Percentiles rank a stretch among this genome's conserved stretches.
These are phyloP conservation scores for Gelatoporia subvermispora DNA, from an alignment of 768 basidiomycete genomes.

Conservation along the genomic window DNA sequence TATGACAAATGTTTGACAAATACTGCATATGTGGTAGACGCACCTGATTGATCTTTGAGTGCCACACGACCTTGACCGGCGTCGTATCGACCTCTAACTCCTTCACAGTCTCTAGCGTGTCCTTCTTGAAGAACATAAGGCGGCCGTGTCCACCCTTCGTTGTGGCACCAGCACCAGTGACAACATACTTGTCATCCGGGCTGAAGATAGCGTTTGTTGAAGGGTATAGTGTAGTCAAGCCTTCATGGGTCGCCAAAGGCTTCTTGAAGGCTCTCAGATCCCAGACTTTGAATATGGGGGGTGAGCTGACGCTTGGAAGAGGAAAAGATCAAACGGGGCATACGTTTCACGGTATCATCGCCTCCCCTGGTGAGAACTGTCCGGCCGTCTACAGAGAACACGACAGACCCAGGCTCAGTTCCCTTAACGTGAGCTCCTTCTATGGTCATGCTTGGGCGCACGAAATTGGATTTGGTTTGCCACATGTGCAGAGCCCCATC, in stretches of 20 bases:
- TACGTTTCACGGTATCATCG: conserved; percentile 94
- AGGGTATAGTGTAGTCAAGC: conserved; percentile 76
- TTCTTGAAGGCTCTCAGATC: conserved; percentile 89
- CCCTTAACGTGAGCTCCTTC: conserved; percentile 86
- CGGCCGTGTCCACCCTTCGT: conserved; percentile 65
- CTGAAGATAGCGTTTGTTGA: conserved; percentile 94
- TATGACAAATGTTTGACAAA: background rate
- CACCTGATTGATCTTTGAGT: conserved; percentile 96
- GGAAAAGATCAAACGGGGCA: conserved; percentile 34
- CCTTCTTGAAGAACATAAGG: conserved; percentile 69
- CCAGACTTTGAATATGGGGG: conserved; percentile 76
- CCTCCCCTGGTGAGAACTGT: conserved; percentile 87
- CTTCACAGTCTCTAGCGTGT: conserved; percentile 64
- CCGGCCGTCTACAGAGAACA: conserved; percentile 84
- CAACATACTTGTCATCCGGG: conserved; percentile 84
- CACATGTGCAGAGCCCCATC: conserved; percentile 95
- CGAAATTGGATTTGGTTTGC: conserved; percentile 90
- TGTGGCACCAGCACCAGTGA: conserved; percentile 76
- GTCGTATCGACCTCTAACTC: conserved; percentile 65
- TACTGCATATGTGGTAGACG: conserved; percentile 21
- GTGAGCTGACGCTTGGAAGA: background rate
- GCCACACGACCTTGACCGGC: conserved; percentile 91
- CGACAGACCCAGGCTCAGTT: conserved; percentile 81
- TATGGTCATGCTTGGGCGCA: conserved; percentile 79
- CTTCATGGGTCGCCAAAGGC: conserved; percentile 65